Conservation (phyloP, 345 rosid species). For the Cardamine occulta region DNA sequence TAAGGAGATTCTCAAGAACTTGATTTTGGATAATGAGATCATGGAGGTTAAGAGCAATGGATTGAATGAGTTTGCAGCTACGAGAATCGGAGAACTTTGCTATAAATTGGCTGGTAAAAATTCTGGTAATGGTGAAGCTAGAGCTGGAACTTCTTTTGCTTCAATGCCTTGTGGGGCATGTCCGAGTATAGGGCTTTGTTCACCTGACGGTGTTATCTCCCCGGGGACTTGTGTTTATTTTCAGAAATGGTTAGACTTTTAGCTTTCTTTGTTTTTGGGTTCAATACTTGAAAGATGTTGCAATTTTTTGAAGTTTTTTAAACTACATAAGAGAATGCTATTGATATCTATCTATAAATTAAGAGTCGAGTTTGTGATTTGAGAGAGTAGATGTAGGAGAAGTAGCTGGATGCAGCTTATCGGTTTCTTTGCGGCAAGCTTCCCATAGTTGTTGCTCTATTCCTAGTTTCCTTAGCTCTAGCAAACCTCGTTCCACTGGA, state of each 20-base stretch:
- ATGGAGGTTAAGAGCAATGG: conserved; percentile 71
- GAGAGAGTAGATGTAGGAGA: conserved; percentile 39
- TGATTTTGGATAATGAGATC: conserved; percentile 70
- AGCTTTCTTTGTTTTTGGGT: background rate
- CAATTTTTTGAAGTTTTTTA: background rate
- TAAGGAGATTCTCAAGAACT: conserved; percentile 62
- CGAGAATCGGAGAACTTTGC: conserved; percentile 55
- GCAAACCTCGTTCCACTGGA: conserved; percentile 77
- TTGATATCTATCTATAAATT: conserved; percentile 6
- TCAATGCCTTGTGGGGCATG: conserved; percentile 86
- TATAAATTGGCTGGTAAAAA: conserved; percentile 48
- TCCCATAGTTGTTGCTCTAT: conserved; percentile 91
- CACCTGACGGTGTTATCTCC: conserved; percentile 72
- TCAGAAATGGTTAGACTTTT: conserved; percentile 78
- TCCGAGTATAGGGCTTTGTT: conserved; percentile 61
- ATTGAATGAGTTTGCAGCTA: conserved; percentile 49
- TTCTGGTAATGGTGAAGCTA: conserved; percentile 46
- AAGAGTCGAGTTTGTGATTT: conserved; percentile 23
- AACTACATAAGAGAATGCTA: conserved; percentile 1
- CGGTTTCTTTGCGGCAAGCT: conserved; percentile 79
- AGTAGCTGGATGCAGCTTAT: conserved; percentile 38
- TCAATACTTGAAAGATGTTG: background rate
- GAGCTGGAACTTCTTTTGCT: conserved; percentile 60
- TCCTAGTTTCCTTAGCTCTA: conserved; percentile 83
- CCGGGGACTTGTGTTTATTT: conserved; percentile 67